Percentiles rank a stretch among this genome's conserved stretches.
Evolutionary conservation across 345 rosid species (phyloP).

Genomic region (Iberis pinnata): DNA sequence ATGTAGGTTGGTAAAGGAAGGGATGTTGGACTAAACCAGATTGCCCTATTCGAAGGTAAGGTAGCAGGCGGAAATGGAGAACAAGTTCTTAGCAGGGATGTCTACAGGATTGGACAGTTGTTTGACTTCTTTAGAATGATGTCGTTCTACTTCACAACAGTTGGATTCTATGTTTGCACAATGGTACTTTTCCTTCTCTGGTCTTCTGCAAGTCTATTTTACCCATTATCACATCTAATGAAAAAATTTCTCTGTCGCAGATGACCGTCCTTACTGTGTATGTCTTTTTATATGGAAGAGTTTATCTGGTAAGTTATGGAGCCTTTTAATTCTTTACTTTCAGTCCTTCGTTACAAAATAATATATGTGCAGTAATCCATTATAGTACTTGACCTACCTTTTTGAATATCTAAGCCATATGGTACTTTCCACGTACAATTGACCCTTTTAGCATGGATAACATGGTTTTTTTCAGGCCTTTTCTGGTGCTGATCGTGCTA

Average conservation of each 20-base stretch:
- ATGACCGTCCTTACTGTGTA: conserved; percentile 96
- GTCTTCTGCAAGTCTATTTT: conserved; percentile 10
- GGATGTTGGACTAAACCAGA: conserved; percentile 97
- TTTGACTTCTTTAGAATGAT: conserved; percentile 98
- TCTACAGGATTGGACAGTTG: conserved; percentile 91
- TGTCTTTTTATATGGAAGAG: conserved; percentile 84
- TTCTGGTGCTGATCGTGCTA: conserved; percentile 77
- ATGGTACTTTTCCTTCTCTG: conserved; percentile 49
- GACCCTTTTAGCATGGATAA: not conserved
- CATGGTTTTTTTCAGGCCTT: conserved; percentile 57
- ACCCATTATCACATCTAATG: conserved; percentile 22
- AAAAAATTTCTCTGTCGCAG: conserved; percentile 43
- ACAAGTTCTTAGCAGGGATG: conserved; percentile 95
- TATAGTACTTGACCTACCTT: conserved; percentile 15
- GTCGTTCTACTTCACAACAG: conserved; percentile 94
- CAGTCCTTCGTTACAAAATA: not conserved
- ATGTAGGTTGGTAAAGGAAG: conserved; percentile 98
- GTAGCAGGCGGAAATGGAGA: conserved; percentile 99
- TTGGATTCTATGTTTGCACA: conserved; percentile 93
- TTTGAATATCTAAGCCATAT: conserved; percentile 8
- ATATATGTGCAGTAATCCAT: not conserved
- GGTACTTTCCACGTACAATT: not conserved
- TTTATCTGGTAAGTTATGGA: conserved; percentile 65
- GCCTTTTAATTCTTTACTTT: conserved; percentile 3
- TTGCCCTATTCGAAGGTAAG: conserved; percentile 97